Evolutionary conservation across 352 stramenopile species (phyloP).

Genomic region (Elongisporangium prolatum): DNA sequence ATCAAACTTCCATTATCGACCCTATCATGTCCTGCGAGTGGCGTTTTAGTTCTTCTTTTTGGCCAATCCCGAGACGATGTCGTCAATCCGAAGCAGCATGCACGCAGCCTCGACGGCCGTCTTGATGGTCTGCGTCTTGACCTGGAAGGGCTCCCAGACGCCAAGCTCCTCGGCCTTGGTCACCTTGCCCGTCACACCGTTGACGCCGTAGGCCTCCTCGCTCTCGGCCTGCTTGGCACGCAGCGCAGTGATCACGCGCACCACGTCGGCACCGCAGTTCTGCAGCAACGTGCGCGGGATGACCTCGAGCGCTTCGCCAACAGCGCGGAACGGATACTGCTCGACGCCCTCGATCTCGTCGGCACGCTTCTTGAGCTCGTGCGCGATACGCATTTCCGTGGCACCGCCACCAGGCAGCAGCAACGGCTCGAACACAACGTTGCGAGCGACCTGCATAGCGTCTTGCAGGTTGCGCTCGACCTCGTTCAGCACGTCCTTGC

Average conservation of each 20-base stretch:
- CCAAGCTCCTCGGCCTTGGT: constrained; percentile 94
- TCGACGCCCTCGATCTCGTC: constrained; percentile 94
- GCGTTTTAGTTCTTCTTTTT: constrained; percentile 88
- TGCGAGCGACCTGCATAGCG: constrained; percentile 99
- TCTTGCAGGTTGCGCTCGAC: constrained; percentile 99
- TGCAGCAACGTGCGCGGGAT: constrained; percentile 98
- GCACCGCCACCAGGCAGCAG: constrained; percentile 94
- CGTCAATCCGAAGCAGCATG: constrained; percentile 98
- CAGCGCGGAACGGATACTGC: constrained; percentile 96
- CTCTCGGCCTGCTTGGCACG: constrained; percentile 90
- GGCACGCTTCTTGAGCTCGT: constrained; percentile 91
- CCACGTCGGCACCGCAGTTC: constrained; percentile 99
- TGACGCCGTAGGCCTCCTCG: constrained; percentile 68
- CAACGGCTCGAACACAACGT: constrained; percentile 98
- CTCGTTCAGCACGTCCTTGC: constrained; percentile 99
- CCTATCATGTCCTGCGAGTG: constrained; percentile 2
- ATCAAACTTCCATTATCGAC: constrained; percentile 29
- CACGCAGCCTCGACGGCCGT: constrained; percentile 98
- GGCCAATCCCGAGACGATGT: constrained; percentile 99
- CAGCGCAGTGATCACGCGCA: constrained; percentile 97
- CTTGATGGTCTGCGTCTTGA: constrained; percentile 99
- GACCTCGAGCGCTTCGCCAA: constrained; percentile 97
- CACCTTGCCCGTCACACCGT: constrained; percentile 88
- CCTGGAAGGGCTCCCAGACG: constrained; percentile 99
- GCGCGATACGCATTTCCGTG: constrained; percentile 98